Conservation (phyloP, 352 stramenopile genomes). For the Pythium catenulatum region DNA sequence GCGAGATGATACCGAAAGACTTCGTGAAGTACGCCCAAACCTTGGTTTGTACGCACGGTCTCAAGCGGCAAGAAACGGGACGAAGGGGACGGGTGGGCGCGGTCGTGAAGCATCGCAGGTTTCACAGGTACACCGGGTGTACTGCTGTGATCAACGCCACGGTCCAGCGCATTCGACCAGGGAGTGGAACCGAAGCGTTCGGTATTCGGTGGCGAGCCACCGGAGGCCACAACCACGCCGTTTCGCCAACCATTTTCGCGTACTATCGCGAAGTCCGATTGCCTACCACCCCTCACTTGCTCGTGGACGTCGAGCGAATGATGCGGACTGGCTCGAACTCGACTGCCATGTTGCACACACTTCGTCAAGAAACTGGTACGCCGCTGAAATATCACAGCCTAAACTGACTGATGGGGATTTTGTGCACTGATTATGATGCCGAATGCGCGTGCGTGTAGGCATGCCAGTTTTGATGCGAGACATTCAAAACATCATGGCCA, state of each 20-base stretch:
- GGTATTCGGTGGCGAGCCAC: neutral
- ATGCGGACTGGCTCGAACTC: neutral
- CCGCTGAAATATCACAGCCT: neutral
- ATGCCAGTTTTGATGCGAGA: neutral
- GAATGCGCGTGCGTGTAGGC: neutral
- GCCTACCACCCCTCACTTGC: neutral
- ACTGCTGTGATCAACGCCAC: neutral
- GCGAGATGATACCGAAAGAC: neutral
- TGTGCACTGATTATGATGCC: neutral
- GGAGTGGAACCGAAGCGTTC: neutral
- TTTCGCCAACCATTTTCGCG: neutral
- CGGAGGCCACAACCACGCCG: neutral
- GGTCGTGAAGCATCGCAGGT: too few relatives aligned
- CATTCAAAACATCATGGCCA: neutral
- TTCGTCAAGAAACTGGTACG: neutral
- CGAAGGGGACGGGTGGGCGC: neutral
- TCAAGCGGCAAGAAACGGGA: neutral
- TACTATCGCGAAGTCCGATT: neutral
- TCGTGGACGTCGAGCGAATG: neutral
- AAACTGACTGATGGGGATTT: neutral
- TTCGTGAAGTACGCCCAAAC: neutral
- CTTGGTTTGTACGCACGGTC: neutral
- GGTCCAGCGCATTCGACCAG: neutral
- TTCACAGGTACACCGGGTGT: neutral
- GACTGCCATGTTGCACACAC: neutral